Evolutionary conservation across 495 filamentous ascomycete genomes (phyloP).

Genomic region (Tuber magnatum): DNA sequence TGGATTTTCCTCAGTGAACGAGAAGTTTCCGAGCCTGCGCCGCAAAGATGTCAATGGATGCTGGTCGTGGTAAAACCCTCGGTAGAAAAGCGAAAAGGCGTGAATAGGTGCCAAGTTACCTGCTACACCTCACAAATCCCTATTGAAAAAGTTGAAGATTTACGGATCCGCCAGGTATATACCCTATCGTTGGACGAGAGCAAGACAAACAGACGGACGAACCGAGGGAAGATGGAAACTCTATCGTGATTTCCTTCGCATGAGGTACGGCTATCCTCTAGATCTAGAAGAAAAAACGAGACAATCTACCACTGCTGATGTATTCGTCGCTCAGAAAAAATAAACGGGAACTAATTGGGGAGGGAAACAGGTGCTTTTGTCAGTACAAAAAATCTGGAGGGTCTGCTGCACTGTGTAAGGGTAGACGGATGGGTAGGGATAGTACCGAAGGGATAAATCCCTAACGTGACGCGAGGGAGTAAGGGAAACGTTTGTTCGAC

Average conservation of each 20-base stretch:
- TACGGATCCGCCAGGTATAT: background rate
- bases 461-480: background rate
- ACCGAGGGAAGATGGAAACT: constrained; percentile 16
- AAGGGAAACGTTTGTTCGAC: constrained; percentile 4
- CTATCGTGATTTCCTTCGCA: constrained; percentile 19
- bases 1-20: background rate
- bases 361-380: constrained; percentile 17
- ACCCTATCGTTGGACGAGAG: background rate
- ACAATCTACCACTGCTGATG: background rate
- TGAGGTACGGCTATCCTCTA: constrained; percentile 23
- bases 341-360: constrained; percentile 21
- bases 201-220: background rate
- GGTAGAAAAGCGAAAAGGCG: constrained; percentile 18
- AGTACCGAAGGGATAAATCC: background rate
- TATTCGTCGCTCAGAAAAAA: constrained; percentile 5
- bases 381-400: constrained; percentile 6
- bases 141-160: constrained; percentile 15
- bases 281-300: constrained; percentile 12
- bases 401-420: constrained; percentile 7
- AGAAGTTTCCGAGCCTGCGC: constrained; percentile 7
- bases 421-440: constrained; percentile 9
- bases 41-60: constrained; percentile 14
- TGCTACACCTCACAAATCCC: constrained; percentile 19
- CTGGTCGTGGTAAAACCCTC: background rate
- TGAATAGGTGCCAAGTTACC: constrained; percentile 13